phyloP scores from a whole-genome alignment of 2,329 filamentous ascomycete genomes.

The Alternaria conjuncta region DNA sequence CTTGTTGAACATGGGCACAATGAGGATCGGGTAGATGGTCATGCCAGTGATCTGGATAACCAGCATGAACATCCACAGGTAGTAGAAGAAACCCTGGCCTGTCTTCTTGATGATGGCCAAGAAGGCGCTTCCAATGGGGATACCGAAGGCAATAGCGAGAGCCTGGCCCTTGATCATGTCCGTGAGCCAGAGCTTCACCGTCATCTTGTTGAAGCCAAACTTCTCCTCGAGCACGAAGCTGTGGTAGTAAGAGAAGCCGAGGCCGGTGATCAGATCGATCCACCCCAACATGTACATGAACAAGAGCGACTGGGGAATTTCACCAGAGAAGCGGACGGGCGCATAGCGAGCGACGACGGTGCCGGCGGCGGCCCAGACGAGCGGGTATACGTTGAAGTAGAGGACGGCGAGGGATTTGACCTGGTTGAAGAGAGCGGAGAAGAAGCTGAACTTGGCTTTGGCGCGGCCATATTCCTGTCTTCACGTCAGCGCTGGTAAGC shows the following conservation, averaged over 20 bases:
- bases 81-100: slow-evolving; percentile 95
- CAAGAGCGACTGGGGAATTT: slow-evolving; percentile 90
- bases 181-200: slow-evolving; percentile 81
- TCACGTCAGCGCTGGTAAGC: slow-evolving; percentile 21
- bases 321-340: slow-evolving; percentile 81
- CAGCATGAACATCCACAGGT: slow-evolving; percentile 92
- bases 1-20: slow-evolving; percentile 97
- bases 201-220: slow-evolving; percentile 99
- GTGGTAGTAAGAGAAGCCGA: slow-evolving; percentile 87
- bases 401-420: slow-evolving; percentile 88
- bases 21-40: slow-evolving; percentile 92
- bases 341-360: slow-evolving; percentile 74
- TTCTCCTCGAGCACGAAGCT: slow-evolving; percentile 96
- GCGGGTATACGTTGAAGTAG: slow-evolving; percentile 87
- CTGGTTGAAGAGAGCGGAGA: slow-evolving; percentile 83
- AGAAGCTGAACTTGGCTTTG: slow-evolving; percentile 87
- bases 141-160: slow-evolving; percentile 78
- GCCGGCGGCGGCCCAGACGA: slow-evolving; percentile 86
- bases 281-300: slow-evolving; percentile 89
- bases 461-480: slow-evolving; percentile 82
- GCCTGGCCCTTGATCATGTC: slow-evolving; percentile 92
- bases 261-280: slow-evolving; percentile 76
- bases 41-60: slow-evolving; percentile 92
- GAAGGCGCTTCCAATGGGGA: slow-evolving; percentile 90
- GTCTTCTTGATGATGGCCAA: slow-evolving; percentile 94